Conservation (phyloP, 2,329 filamentous ascomycete species). For the Pezizomycotina sp. region DNA sequence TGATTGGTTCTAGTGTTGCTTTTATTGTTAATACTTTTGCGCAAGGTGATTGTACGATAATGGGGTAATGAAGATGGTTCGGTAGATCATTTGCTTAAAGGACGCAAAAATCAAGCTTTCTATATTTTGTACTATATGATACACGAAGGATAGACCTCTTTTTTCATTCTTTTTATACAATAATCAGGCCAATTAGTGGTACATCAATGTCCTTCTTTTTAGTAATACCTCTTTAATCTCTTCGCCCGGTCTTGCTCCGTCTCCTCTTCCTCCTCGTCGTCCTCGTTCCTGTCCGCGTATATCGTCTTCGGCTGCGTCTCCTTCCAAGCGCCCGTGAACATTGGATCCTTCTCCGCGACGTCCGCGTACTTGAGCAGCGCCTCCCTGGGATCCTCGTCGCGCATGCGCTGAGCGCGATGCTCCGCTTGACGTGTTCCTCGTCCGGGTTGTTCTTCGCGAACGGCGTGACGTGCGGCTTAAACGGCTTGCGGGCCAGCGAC, state of each 20-base stretch:
- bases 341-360: slow-evolving; percentile 75
- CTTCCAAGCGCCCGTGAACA: slow-evolving; percentile 90
- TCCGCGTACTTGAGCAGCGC: slow-evolving; percentile 90
- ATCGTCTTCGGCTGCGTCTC: slow-evolving; percentile 82
- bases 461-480: slow-evolving; percentile 68
- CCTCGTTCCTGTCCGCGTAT: slow-evolving; percentile 77
- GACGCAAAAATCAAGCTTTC: too few relatives aligned
- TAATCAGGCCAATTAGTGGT: not conserved
- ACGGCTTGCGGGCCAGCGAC: slow-evolving; percentile 35
- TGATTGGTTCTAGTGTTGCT: too few relatives aligned
- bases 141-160: too few relatives aligned
- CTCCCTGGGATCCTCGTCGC: slow-evolving; percentile 89
- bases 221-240: slow-evolving; percentile 10
- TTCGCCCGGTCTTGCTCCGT: slow-evolving; percentile 52
- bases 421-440: slow-evolving; percentile 71
- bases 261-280: slow-evolving; percentile 48
- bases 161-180: slow-evolving; percentile 16
- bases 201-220: not conserved
- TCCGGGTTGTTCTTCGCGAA: slow-evolving; percentile 85
- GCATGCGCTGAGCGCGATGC: slow-evolving; percentile 79
- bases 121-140: too few relatives aligned
- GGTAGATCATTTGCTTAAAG: too few relatives aligned
- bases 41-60: too few relatives aligned
- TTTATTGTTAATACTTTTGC: too few relatives aligned
- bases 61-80: too few relatives aligned